Evolutionary conservation across 768 basidiomycete genomes (phyloP).

Genomic region (Cystobasidium ongulense): DNA sequence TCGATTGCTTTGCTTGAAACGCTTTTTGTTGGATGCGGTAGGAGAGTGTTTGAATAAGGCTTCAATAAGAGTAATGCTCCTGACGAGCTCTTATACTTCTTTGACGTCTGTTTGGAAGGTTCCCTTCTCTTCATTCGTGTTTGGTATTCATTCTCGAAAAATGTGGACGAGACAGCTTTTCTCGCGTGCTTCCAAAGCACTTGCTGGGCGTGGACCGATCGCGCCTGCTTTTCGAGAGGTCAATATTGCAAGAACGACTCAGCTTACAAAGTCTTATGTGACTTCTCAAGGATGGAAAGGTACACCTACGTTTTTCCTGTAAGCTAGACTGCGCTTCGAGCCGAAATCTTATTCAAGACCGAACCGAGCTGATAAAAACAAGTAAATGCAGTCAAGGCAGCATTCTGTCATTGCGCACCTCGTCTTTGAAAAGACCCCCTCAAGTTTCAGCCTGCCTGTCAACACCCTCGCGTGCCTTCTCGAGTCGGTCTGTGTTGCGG

Average conservation of each 20-base stretch:
- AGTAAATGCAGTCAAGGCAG: too few species aligned
- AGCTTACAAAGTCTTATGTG: too few species aligned
- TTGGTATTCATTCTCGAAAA: neutral
- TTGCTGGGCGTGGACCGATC: neutral
- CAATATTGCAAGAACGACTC: too few species aligned
- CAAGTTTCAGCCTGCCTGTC: too few species aligned
- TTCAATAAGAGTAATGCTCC: neutral
- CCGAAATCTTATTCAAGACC: too few species aligned
- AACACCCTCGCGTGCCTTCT: too few species aligned
- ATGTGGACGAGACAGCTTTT: neutral
- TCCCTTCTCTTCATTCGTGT: neutral
- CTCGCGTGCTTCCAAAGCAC: neutral
- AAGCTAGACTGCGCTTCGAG: too few species aligned
- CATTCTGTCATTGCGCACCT: too few species aligned
- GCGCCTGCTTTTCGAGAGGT: neutral
- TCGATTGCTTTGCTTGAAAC: too few species aligned
- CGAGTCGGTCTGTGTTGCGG: too few species aligned
- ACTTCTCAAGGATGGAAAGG: neutral
- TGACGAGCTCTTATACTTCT: neutral
- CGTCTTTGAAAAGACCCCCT: too few species aligned
- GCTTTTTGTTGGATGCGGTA: neutral
- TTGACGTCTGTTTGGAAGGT: neutral
- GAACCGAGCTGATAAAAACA: neutral
- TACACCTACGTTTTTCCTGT: neutral
- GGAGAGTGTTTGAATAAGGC: neutral